These are phyloP conservation scores for Orychophragmus violaceus DNA, from an alignment of 345 rosid species.

Conservation along the genomic window DNA sequence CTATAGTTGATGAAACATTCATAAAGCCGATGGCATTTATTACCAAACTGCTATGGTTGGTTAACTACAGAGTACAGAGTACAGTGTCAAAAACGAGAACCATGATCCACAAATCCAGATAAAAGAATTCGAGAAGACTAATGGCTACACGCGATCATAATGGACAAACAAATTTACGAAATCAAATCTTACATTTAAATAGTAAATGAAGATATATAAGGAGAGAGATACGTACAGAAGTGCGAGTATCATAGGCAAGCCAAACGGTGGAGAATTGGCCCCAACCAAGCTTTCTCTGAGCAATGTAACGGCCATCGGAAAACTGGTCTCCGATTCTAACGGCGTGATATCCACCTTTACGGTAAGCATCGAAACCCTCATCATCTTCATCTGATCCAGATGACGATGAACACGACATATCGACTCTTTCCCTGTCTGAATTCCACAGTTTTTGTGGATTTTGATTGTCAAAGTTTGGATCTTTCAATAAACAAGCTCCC, in stretches of 20 bases:
- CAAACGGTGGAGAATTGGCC: conserved; percentile 99
- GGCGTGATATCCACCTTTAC: conserved; percentile 98
- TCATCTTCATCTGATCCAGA: conserved; percentile 93
- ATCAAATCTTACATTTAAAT: neutral
- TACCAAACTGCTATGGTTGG: neutral
- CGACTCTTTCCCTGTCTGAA: conserved; percentile 14
- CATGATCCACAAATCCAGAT: neutral
- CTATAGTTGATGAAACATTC: neutral
- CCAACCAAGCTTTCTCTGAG: conserved; percentile 98
- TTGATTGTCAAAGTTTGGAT: conserved; percentile 25
- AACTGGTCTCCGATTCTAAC: conserved; percentile 89
- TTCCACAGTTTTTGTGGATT: neutral
- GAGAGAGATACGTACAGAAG: conserved; percentile 47
- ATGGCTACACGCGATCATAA: neutral
- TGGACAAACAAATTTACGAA: neutral
- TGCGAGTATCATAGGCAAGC: conserved; percentile 90
- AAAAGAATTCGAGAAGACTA: neutral
- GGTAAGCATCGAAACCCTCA: conserved; percentile 85
- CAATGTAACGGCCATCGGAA: conserved; percentile 73
- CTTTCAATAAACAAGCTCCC: conserved; percentile 19
- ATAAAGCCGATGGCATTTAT: neutral
- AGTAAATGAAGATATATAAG: neutral
- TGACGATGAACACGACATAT: conserved; percentile 83
- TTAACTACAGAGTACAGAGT: neutral
- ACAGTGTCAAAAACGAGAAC: neutral